These are phyloP conservation scores for Rhizopus sp. DNA, from an alignment of 371 early-diverging fungal species.

Conservation along the genomic window DNA sequence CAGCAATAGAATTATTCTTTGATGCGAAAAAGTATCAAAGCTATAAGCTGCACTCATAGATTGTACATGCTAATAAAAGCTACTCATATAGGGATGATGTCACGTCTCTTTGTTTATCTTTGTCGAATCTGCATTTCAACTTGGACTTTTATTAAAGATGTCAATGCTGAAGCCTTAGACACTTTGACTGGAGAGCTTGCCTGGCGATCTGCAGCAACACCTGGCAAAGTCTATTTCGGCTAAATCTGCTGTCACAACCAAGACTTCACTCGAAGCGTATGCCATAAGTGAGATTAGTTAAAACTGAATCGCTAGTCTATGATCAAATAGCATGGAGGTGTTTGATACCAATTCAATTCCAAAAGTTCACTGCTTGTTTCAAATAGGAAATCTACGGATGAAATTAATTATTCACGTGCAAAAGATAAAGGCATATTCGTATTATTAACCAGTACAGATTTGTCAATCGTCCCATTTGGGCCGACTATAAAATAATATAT, in stretches of 20 bases:
- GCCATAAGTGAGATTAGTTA: too few relatives aligned
- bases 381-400: too few relatives aligned
- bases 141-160: slow-evolving; percentile 17
- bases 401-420: too few relatives aligned
- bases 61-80: neutral
- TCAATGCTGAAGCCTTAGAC: slow-evolving; percentile 10
- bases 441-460: too few relatives aligned
- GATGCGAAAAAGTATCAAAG: slow-evolving; percentile 15
- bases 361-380: too few relatives aligned
- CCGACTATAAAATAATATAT: too few relatives aligned
- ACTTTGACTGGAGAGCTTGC: slow-evolving; percentile 13
- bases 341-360: too few relatives aligned
- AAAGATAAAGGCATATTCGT: too few relatives aligned
- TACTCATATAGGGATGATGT: slow-evolving; percentile 13
- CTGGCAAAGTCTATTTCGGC: slow-evolving; percentile 1
- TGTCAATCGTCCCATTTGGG: too few relatives aligned
- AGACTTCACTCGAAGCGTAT: slow-evolving; percentile 7
- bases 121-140: slow-evolving; percentile 7
- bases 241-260: slow-evolving; percentile 12
- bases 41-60: slow-evolving; percentile 5
- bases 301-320: too few relatives aligned
- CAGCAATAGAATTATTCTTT: slow-evolving; percentile 12
- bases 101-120: slow-evolving; percentile 10
- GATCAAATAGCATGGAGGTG: too few relatives aligned
- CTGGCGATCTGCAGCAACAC: neutral